phyloP scores from a whole-genome alignment of 2,329 filamentous ascomycete species.

The Exophiala oligosperma region DNA sequence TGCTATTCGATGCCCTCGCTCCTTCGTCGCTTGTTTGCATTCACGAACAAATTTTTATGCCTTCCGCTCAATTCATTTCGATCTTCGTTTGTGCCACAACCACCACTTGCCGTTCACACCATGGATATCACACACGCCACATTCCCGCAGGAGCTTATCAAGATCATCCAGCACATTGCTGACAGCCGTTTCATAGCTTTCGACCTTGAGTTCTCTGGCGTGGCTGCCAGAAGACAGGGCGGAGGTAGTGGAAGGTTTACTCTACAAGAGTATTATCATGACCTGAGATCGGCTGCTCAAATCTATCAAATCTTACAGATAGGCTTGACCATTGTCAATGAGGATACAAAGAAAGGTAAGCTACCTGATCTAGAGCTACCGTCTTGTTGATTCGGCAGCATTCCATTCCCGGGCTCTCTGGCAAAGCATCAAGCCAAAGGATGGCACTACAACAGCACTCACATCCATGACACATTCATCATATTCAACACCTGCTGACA shows the following conservation, averaged over 20 bases:
- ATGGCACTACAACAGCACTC: no score
- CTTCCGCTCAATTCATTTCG: slow-evolving; percentile 12
- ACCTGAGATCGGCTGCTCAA: slow-evolving; percentile 61
- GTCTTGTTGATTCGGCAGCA: no score
- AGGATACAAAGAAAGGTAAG: slow-evolving; percentile 53
- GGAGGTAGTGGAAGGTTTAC: slow-evolving; percentile 41
- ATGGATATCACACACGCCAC: slow-evolving; percentile 28
- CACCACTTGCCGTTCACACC: slow-evolving; percentile 3
- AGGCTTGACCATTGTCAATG: slow-evolving; percentile 65
- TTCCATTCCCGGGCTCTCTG: no score
- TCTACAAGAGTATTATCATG: slow-evolving; percentile 61
- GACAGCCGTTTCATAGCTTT: slow-evolving; percentile 63
- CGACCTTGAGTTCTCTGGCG: slow-evolving; percentile 68
- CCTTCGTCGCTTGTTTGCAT: slow-evolving; percentile 14
- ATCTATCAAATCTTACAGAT: slow-evolving; percentile 65
- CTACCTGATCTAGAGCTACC: no score
- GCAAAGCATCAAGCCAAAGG: no score
- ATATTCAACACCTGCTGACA: slow-evolving; percentile 1
- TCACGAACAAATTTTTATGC: slow-evolving; percentile 15
- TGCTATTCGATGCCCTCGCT: slow-evolving; percentile 10
- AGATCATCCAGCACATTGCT: slow-evolving; percentile 59
- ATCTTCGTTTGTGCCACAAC: slow-evolving; percentile 2
- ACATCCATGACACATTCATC: no score
- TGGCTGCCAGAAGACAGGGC: slow-evolving; percentile 40
- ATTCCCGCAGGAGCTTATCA: slow-evolving; percentile 30